Evolutionary conservation across 2,329 filamentous ascomycete genomes (phyloP).

Genomic region (Leptodontidium sp.): DNA sequence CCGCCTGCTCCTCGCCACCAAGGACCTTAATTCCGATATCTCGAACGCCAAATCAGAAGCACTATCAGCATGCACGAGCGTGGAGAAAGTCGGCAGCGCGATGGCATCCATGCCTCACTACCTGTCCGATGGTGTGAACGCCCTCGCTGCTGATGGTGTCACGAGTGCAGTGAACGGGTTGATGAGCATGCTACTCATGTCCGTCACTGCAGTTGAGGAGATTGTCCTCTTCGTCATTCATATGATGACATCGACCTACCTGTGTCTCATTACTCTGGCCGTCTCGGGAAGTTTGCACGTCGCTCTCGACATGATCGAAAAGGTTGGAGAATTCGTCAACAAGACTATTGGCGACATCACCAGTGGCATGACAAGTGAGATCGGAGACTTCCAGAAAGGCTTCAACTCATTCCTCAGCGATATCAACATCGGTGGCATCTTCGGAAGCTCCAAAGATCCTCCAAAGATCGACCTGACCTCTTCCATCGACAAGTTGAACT

Average conservation of each 20-base stretch:
- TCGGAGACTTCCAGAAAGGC: constrained; percentile 63
- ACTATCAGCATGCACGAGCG: constrained; percentile 86
- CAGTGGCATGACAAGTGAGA: constrained; percentile 55
- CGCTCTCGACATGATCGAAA: constrained; percentile 67
- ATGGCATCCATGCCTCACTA: constrained; percentile 99
- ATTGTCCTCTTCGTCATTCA: constrained; percentile 93
- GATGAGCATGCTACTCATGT: constrained; percentile 79
- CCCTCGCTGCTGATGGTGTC: constrained; percentile 80
- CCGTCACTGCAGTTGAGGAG: constrained; percentile 83
- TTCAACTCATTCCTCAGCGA: constrained; percentile 64
- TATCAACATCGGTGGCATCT: constrained; percentile 56
- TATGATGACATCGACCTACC: constrained; percentile 87
- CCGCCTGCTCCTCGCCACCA: constrained; percentile 79
- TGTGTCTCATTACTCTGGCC: constrained; percentile 86
- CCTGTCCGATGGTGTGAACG: constrained; percentile 87
- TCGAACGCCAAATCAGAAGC: constrained; percentile 81
- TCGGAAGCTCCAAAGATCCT: constrained; percentile 52
- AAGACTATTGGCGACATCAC: constrained; percentile 56
- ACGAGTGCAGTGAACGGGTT: constrained; percentile 82
- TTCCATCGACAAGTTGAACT: constrained; percentile 71
- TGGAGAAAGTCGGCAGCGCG: constrained; percentile 90
- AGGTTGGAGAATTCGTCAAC: constrained; percentile 68
- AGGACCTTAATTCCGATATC: constrained; percentile 76
- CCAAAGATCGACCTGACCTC: constrained; percentile 71
- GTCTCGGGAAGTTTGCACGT: constrained; percentile 81